Evolutionary conservation across 2,329 filamentous ascomycete species (phyloP).

Genomic region (Sclerotinia borealis): DNA sequence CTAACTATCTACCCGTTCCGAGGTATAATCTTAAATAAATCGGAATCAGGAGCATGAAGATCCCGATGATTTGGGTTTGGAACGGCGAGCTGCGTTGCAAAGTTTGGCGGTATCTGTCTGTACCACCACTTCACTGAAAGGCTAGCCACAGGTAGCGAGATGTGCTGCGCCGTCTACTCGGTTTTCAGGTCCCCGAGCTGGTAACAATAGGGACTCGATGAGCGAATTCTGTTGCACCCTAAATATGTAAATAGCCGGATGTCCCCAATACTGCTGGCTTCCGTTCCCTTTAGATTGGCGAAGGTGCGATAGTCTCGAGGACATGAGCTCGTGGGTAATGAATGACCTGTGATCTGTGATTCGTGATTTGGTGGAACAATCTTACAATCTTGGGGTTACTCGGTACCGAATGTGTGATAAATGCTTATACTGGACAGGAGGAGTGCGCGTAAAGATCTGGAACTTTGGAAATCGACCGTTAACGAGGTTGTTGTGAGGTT

Average conservation of each 20-base stretch:
- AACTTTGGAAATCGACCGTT: constrained; percentile 4
- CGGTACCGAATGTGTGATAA: constrained; percentile 6
- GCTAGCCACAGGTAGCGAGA: constrained; percentile 9
- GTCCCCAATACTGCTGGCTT: constrained; percentile 12
- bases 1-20: neutral
- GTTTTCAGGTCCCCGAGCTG: constrained; percentile 13
- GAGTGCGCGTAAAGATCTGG: neutral
- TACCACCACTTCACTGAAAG: constrained; percentile 3
- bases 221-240: constrained; percentile 10
- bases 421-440: neutral
- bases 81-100: constrained; percentile 11
- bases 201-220: constrained; percentile 12
- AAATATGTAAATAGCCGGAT: constrained; percentile 11
- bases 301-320: constrained; percentile 11
- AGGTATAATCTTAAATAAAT: neutral
- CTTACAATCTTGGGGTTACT: neutral
- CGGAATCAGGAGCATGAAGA: constrained; percentile 4
- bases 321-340: constrained; percentile 11
- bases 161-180: constrained; percentile 16
- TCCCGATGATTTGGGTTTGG: constrained; percentile 13
- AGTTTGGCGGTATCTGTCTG: constrained; percentile 10
- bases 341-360: no score
- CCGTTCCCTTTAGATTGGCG: constrained; percentile 14
- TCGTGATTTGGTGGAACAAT: constrained; percentile 1
- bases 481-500: constrained; percentile 9